Base-by-base conservation (phyloP, 2,329 filamentous ascomycete genomes). In the Curvularia lunata region DNA sequence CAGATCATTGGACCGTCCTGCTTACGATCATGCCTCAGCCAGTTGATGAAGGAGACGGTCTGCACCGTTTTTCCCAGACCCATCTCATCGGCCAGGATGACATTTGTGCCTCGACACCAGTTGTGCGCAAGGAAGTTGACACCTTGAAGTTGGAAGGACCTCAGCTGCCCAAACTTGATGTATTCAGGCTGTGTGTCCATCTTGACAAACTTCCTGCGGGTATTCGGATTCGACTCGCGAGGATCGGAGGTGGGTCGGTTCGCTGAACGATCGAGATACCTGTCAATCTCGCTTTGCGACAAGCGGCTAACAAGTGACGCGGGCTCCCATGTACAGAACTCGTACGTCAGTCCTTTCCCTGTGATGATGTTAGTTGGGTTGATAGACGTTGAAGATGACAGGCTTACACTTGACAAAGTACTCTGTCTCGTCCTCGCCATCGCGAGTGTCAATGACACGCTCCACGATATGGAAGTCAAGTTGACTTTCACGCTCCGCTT, bases 81-180 rank as follows among this genome's bases (percentile, higher is more conserved):
- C 95, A 99, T 99, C 79, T 99, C 95, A 74, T 99, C 95, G 48
- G 95, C 95, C 52, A 99, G 85, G 68, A 99, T 97, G 72, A 98
- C 95, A 69, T 98, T 99, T 76, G 95, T 95, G 54, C 88, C 88
- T 70, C 90, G 89, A 52, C 91, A 91, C 96, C 96, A 99, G 78
- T 98, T 97, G 78, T 96, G 92, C 45, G 91, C 91, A 62, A 99
- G 82, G 77, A 97, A 99, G 80, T 98, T 98, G 59, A 99, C 82
- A 28, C 96, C 95, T 64, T 90, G 91, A 68, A 98, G 85, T 78
- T 99, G 96, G 75, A 99, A 99, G 63, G 93, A 89, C 66, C 95
- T 89, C 51, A 99, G 85, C 75, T 95, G 86, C 42, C 95, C 95
- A 66, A 87, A 86, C 65, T 88, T 85, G 77, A 99, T 88, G 73